Evolutionary conservation across 2,329 filamentous ascomycete species (phyloP).

Genomic region (Pseudohalonectria lignicola): DNA sequence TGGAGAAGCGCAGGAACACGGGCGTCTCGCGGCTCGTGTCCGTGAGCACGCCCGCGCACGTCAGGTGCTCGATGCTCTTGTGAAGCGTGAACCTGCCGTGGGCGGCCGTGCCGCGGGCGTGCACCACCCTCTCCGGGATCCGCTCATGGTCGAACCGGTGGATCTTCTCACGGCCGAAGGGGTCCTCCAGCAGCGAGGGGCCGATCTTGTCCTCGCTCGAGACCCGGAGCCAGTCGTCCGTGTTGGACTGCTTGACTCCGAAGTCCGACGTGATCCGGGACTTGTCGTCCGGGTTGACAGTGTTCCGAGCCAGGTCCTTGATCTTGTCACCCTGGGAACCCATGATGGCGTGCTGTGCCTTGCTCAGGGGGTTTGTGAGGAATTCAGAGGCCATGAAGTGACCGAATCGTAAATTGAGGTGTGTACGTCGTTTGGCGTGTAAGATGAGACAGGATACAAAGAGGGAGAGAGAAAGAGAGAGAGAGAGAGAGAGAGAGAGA

Average conservation of each 20-base stretch:
- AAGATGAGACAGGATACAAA: too few relatives aligned
- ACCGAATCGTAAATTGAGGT: constrained; percentile 13
- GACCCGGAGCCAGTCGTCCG: constrained; percentile 68
- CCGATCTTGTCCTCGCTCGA: constrained; percentile 52
- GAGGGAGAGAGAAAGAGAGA: too few relatives aligned
- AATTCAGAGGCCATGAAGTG: constrained; percentile 7
- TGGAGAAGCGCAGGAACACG: constrained; percentile 67
- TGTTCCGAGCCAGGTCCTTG: constrained; percentile 47
- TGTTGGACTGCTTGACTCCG: constrained; percentile 61
- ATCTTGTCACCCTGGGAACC: constrained; percentile 39
- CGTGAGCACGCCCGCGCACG: constrained; percentile 50
- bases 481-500: too few relatives aligned
- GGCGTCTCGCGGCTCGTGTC: constrained; percentile 51
- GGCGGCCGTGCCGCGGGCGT: constrained; percentile 18
- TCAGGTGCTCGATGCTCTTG: constrained; percentile 52
- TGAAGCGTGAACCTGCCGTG: constrained; percentile 50
- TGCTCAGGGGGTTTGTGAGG: constrained; percentile 18
- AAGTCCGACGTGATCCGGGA: constrained; percentile 64
- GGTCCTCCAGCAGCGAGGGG: constrained; percentile 60
- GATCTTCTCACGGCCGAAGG: constrained; percentile 64
- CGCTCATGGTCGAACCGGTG: constrained; percentile 59
- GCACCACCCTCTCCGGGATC: constrained; percentile 21
- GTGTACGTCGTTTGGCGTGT: too few relatives aligned
- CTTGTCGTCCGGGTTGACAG: constrained; percentile 44
- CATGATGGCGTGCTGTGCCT: constrained; percentile 25